Base-by-base conservation (phyloP, 768 basidiomycete genomes). In the Termitomyces sp. region DNA sequence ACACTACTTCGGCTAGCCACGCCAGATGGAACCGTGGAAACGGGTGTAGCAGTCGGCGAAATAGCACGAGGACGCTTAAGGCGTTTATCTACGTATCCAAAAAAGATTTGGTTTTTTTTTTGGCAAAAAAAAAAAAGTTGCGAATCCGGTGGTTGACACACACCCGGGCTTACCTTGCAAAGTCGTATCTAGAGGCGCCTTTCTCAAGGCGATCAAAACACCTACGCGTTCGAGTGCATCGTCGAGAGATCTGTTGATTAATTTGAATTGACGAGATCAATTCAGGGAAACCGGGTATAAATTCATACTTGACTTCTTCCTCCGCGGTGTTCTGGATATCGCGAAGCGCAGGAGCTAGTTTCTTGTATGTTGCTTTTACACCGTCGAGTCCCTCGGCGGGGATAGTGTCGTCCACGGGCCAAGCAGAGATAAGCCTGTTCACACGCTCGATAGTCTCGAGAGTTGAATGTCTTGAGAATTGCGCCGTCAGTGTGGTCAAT, bases 21-120 rank as follows among this genome's bases (percentile, higher is more conserved):
- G 26, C 69, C 65, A 43, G 68, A 65, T 53, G 70, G 68, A 33
- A 63, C 66, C 18, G 72, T 64, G n/a, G 80, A 74, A 55, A 71
- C 70, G 43, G 83, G 78, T n/a, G 82, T 77, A 16, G 79, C 78
- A 5, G 82, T 73, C 7, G 92, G 90, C 9, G 92, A 91, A 24
- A 82, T 79, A 2, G 78, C 83, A 61, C 88, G 75, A 18, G 85
- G 87, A 22, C 91, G 86, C 71, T 92, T 92, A 57, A 79, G 82
- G 44, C 92, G 82, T 70, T 92, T 92, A 61, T 91, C 89, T 83
- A 57, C 32, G 33, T 30, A n/a, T 44, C 26, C 18, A 6, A 38
- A 2, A 32, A 28, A 28, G 48, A 40, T 1, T 1, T 5, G 6
- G 18, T 40, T 13, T 8, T 28, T 26, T 26, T 26, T 26, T 2